These are phyloP conservation scores for Colletotrichum sp. DNA, from an alignment of 2,329 filamentous ascomycete species.

Conservation along the genomic window DNA sequence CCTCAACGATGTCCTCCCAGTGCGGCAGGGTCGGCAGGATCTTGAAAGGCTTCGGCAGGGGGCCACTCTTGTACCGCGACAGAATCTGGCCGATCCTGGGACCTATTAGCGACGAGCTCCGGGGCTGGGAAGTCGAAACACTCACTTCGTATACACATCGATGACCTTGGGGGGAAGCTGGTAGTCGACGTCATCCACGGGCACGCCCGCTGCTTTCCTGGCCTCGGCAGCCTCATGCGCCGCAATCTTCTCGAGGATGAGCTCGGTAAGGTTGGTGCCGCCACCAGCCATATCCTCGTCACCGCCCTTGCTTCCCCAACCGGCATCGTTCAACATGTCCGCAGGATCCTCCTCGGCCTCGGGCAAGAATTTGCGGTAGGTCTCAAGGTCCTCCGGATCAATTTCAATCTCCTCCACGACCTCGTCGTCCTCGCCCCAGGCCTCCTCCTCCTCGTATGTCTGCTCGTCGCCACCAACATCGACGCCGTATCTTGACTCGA, in stretches of 20 bases:
- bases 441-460: slow-evolving; percentile 61
- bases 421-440: slow-evolving; percentile 82
- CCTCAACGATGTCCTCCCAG: slow-evolving; percentile 86
- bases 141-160: slow-evolving; percentile 89
- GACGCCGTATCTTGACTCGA: slow-evolving; percentile 75
- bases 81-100: slow-evolving; percentile 82
- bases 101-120: background rate
- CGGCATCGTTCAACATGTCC: slow-evolving; percentile 65
- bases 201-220: slow-evolving; percentile 46
- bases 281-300: slow-evolving; percentile 48
- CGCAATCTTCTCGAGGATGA: slow-evolving; percentile 94
- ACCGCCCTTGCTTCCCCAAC: slow-evolving; percentile 54
- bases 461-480: slow-evolving; percentile 54
- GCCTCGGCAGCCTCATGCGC: slow-evolving; percentile 78
- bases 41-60: slow-evolving; percentile 96
- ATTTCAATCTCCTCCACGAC: slow-evolving; percentile 77
- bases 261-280: slow-evolving; percentile 83
- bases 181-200: slow-evolving; percentile 81
- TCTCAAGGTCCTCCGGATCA: slow-evolving; percentile 86
- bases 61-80: slow-evolving; percentile 93
- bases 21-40: slow-evolving; percentile 90
- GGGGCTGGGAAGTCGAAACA: background rate
- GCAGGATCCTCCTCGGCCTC: slow-evolving; percentile 71
- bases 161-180: slow-evolving; percentile 90
- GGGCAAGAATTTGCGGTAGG: slow-evolving; percentile 89